Conservation (phyloP, 1,139 yeast genomes). For the Debaryomyces fabryi region DNA sequence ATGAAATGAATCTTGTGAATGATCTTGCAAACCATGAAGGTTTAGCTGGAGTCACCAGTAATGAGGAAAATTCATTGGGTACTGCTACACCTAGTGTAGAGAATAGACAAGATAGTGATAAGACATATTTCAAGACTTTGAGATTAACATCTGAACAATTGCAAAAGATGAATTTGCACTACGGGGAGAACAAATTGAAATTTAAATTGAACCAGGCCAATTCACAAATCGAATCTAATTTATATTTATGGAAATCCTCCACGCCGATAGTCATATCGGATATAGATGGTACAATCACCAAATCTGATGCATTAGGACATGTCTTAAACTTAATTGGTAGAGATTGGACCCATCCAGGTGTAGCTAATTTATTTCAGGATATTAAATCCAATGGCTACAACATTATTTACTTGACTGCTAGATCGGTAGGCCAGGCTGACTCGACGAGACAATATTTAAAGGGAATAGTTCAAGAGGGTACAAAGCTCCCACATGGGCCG, state of each 20-base stretch:
- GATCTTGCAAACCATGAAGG: conserved; percentile 4
- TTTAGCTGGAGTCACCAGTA: conserved; percentile 1
- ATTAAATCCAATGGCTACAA: conserved; percentile 88
- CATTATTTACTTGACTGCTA: conserved; percentile 88
- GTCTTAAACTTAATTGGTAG: conserved; percentile 90
- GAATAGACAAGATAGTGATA: conserved; percentile 18
- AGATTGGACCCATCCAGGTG: conserved; percentile 99
- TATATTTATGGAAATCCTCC: conserved; percentile 82
- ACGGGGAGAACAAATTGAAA: conserved; percentile 77
- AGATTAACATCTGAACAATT: conserved; percentile 91
- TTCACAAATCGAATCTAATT: conserved; percentile 71
- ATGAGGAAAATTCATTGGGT: conserved; percentile 1
- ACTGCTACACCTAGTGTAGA: background rate
- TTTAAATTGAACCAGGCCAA: conserved; percentile 84
- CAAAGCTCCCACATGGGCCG: conserved; percentile 83
- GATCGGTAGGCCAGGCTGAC: conserved; percentile 97
- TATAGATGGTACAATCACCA: conserved; percentile 97
- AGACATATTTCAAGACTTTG: conserved; percentile 77
- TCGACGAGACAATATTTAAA: conserved; percentile 81
- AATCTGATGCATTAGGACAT: conserved; percentile 97
- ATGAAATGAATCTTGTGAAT: conserved; percentile 12
- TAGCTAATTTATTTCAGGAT: conserved; percentile 86
- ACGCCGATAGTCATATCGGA: conserved; percentile 95
- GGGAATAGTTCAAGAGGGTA: conserved; percentile 72
- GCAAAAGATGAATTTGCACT: conserved; percentile 66